phyloP scores from a whole-genome alignment of 805 yeast species.

The Tetrapisispora fleetii region DNA sequence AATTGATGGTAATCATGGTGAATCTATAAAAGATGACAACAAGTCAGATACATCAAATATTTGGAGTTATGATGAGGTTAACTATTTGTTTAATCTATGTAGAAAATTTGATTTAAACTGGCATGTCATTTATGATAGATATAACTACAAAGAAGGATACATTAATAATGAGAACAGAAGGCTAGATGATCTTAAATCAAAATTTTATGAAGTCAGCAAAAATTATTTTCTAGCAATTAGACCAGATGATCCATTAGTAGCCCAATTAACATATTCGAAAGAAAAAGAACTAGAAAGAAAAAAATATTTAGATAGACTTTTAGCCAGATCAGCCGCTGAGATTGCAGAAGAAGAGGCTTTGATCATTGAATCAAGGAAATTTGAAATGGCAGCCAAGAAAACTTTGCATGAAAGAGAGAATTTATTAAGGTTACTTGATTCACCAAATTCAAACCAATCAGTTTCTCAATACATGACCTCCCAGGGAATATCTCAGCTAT shows the following conservation, averaged over 20 bases:
- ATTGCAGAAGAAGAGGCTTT: constrained; percentile 96
- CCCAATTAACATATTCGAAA: constrained; percentile 60
- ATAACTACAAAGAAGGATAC: constrained; percentile 20
- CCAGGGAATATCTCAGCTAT: constrained; percentile 81
- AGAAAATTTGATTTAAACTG: constrained; percentile 44
- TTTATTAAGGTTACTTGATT: constrained; percentile 67
- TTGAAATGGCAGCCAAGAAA: constrained; percentile 86
- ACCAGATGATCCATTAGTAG: constrained; percentile 41
- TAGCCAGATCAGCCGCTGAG: constrained; percentile 87
- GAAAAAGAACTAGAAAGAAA: constrained; percentile 71
- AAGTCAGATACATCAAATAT: neutral
- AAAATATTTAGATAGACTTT: constrained; percentile 61
- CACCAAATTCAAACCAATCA: constrained; percentile 73
- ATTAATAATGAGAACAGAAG: constrained; percentile 29
- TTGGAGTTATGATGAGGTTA: constrained; percentile 76
- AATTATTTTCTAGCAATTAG: constrained; percentile 39
- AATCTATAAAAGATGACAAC: constrained; percentile 1
- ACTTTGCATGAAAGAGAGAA: constrained; percentile 76
- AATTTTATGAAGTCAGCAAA: constrained; percentile 63
- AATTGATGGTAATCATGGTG: neutral
- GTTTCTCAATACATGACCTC: constrained; percentile 71
- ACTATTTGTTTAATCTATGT: constrained; percentile 65
- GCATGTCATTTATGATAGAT: constrained; percentile 57
- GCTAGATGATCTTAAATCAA: constrained; percentile 73
- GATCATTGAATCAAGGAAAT: constrained; percentile 83